Evolutionary conservation across 2,329 filamentous ascomycete species (phyloP), one percentile per base, ranked within the genome.

Genomic region (Claviceps sp.): DNA sequence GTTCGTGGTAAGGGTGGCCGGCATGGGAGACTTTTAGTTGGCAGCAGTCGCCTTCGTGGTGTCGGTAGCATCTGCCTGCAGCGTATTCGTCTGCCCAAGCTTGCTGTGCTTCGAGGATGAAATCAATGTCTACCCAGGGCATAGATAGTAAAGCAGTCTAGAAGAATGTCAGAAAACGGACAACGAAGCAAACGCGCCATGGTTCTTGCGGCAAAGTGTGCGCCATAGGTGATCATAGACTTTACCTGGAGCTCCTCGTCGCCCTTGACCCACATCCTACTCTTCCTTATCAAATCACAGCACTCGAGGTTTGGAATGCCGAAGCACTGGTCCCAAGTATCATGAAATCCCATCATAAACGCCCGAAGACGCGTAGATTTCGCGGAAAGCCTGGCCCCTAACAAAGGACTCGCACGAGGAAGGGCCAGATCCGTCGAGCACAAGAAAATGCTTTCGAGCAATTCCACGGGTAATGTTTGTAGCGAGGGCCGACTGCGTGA

Each of bases 401-500:
- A 22, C 19, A 22, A 22, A 22, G 19, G 70, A 50, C 69, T 73
- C 48, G 70, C 66, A 5, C 64, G 68, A 0, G 75, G 69, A 1
- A 81, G 65, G 48, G 71, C 67, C 47, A 75, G 55, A 56, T 76
- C 80, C 55, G 64, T 60, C 49, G 75, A 78, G 50, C 73, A 62
- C 56, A 75, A 62, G 51, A 22, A 79, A 72, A 48, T 77, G 34
- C 56, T 66, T 59, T 80, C 75, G 11, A 81, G 68, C 26, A 81
- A 65, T 60, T 22, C 19, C 19, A 22, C 19, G 19, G 19, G 19
- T 22, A 22, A 22, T 22, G 14, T 57, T 60, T 58, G 22, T 58
- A 48, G 45, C 63, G 60, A 4, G 52, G 24, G 6, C 6, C 6
- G 24, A 26, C 51, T 57, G 19, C 61, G 62, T 11, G 56, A 52